Conservation (phyloP, 441 rosid species). For the Sinapis alba region DNA sequence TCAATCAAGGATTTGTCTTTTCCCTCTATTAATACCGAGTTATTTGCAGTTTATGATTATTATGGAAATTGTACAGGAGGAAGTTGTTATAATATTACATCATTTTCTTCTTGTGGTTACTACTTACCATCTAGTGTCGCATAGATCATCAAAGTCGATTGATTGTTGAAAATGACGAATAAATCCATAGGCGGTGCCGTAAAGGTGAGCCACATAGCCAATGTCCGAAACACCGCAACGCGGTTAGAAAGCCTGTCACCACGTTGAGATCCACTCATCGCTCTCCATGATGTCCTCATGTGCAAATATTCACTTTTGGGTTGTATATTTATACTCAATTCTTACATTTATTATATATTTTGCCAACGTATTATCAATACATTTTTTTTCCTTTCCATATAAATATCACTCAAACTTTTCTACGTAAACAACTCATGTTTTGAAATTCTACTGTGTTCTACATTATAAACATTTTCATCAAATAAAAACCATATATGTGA, state of each 20-base stretch:
- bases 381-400: neutral
- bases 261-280: constrained; percentile 26
- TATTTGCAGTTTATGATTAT: neutral
- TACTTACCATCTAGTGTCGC: neutral
- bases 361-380: neutral
- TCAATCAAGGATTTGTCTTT: neutral
- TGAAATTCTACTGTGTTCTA: neutral
- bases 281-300: constrained; percentile 26
- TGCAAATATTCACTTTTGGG: constrained; percentile 10
- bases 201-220: constrained; percentile 13
- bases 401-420: neutral
- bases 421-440: neutral
- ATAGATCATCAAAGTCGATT: neutral
- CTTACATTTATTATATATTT: neutral
- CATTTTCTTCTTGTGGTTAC: neutral
- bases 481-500: too few relatives aligned
- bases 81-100: neutral
- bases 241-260: constrained; percentile 32
- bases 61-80: neutral
- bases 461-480: neutral
- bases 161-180: neutral
- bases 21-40: neutral
- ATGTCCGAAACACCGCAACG: constrained; percentile 16
- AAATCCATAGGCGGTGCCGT: constrained; percentile 12
- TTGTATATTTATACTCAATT: neutral